Conservation (phyloP, 2,329 filamentous ascomycete genomes). For the Xylariaceae sp. region DNA sequence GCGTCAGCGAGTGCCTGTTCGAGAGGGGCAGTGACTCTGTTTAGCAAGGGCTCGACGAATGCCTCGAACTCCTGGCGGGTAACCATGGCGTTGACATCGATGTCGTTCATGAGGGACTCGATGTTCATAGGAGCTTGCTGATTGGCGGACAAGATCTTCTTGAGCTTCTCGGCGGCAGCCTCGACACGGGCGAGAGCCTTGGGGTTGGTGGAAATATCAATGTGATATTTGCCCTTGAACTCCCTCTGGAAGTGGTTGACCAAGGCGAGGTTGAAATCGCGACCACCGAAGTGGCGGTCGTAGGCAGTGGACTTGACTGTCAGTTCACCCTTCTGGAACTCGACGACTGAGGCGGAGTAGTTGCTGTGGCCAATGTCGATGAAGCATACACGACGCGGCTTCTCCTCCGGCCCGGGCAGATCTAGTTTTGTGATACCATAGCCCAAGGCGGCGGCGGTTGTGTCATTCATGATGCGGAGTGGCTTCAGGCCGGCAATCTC, state of each 20-base stretch:
- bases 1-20: constrained; percentile 93
- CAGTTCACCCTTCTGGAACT: constrained; percentile 96
- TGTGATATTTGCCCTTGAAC: constrained; percentile 97
- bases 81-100: constrained; percentile 83
- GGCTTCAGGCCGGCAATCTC: constrained; percentile 92
- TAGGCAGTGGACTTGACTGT: constrained; percentile 87
- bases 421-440: constrained; percentile 98
- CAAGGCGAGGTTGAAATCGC: constrained; percentile 92
- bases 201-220: constrained; percentile 84
- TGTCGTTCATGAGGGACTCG: constrained; percentile 96
- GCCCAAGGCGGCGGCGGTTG: constrained; percentile 88
- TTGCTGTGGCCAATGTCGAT: constrained; percentile 95
- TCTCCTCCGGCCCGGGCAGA: constrained; percentile 77
- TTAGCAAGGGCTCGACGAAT: constrained; percentile 78
- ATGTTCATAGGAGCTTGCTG: constrained; percentile 89
- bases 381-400: constrained; percentile 83
- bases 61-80: constrained; percentile 93
- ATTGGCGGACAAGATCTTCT: constrained; percentile 97
- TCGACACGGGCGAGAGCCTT: constrained; percentile 86
- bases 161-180: constrained; percentile 89
- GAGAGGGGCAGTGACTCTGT: constrained; percentile 65
- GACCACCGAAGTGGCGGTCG: constrained; percentile 94
- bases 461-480: constrained; percentile 95
- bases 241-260: constrained; percentile 93
- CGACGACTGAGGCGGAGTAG: constrained; percentile 89